Percentiles rank a stretch among this genome's conserved stretches.
Conservation (phyloP, 805 yeast genomes). For the Naumovozyma baii region DNA sequence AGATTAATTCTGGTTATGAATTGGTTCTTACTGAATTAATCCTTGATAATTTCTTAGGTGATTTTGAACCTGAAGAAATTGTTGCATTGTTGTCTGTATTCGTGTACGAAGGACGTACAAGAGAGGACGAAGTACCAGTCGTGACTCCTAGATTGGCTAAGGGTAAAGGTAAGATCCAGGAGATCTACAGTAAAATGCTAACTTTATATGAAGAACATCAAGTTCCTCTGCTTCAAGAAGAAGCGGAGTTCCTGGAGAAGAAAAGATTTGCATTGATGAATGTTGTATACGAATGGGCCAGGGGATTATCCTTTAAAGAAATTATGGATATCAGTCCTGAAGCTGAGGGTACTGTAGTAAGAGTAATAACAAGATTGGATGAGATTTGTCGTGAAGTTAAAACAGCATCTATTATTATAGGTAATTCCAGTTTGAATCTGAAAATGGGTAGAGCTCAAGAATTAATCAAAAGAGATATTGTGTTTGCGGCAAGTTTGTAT, state of each 20-base stretch:
- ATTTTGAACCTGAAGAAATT: slow-evolving; percentile 90
- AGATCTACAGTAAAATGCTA: slow-evolving; percentile 56
- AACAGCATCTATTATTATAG: slow-evolving; percentile 88
- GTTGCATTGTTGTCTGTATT: slow-evolving; percentile 90
- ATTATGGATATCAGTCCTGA: slow-evolving; percentile 84
- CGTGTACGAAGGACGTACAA: slow-evolving; percentile 75
- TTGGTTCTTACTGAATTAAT: slow-evolving; percentile 79
- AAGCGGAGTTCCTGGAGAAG: slow-evolving; percentile 70
- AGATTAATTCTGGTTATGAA: slow-evolving; percentile 86
- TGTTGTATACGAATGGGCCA: slow-evolving; percentile 96
- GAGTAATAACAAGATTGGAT: slow-evolving; percentile 89
- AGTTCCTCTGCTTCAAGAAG: slow-evolving; percentile 73
- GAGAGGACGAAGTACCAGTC: slow-evolving; percentile 48
- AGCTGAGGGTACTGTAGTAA: slow-evolving; percentile 92
- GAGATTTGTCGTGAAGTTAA: slow-evolving; percentile 92
- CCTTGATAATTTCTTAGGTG: slow-evolving; percentile 84
- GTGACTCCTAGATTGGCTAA: slow-evolving; percentile 73
- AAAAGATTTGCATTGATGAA: slow-evolving; percentile 85
- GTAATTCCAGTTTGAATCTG: slow-evolving; percentile 79
- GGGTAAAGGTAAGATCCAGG: slow-evolving; percentile 58
- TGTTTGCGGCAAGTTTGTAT: slow-evolving; percentile 90
- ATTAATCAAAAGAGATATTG: slow-evolving; percentile 90
- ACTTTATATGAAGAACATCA: slow-evolving; percentile 55
- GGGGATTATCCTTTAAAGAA: slow-evolving; percentile 84
- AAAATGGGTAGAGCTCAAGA: slow-evolving; percentile 92